These are phyloP conservation scores for Penicillium egyptiacum DNA, from an alignment of 495 filamentous ascomycete species.

Conservation along the genomic window DNA sequence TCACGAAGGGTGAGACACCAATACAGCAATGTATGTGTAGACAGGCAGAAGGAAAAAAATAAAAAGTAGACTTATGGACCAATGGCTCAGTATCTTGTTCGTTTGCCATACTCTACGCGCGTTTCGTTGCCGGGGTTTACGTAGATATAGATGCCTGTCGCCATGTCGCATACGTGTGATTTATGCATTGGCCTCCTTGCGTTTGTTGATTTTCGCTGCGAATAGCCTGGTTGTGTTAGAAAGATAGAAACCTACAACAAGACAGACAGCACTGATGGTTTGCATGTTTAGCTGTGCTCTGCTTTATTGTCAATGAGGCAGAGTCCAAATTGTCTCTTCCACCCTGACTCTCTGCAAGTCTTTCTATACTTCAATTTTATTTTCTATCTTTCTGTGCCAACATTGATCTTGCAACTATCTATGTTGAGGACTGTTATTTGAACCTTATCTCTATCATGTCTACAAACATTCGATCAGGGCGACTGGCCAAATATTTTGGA, in stretches of 20 bases:
- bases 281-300: no score
- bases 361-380: not conserved
- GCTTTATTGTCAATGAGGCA: no score
- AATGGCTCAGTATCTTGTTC: not conserved
- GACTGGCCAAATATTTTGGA: conserved; percentile 35
- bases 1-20: not conserved
- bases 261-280: no score
- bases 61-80: not conserved
- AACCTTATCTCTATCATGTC: conserved; percentile 2
- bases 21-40: not conserved
- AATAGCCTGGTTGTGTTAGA: no score
- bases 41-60: not conserved
- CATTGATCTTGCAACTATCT: not conserved
- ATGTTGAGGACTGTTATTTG: not conserved
- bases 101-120: not conserved
- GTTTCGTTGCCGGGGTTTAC: no score
- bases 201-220: no score
- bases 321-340: no score
- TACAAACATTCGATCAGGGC: conserved; percentile 15
- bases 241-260: no score
- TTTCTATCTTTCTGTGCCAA: not conserved
- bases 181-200: no score
- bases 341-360: no score
- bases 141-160: no score
- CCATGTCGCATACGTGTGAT: no score